Base-by-base conservation (phyloP, 805 yeast species). In the Debaryomyces hansenii region DNA sequence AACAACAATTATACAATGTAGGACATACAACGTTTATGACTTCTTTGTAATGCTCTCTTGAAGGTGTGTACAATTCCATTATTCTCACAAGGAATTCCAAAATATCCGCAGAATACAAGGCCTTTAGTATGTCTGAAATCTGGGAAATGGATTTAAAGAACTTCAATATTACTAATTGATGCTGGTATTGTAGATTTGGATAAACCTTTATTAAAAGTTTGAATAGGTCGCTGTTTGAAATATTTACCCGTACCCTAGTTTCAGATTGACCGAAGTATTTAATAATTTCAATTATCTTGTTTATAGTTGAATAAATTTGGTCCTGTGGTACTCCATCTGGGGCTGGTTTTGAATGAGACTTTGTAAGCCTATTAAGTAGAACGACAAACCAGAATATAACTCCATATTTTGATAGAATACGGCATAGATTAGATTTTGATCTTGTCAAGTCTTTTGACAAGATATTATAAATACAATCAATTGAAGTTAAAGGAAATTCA, bases 1-100 rank as follows among this genome's bases (percentile, higher is more conserved):
- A 72, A 52, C 84, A 78, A 47, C 78, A 69, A 51, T 79, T 78
- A 66, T 75, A 79, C 35, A 80, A 54, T 0, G 75, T 66, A 0
- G 82, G 84, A 42, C 79, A 68, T 5, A 77, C 59, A 28, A 73
- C 66, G 48, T 75, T 77, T 24, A 72, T 64, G 11, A 72, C 64
- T 42, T 72, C 76, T 44, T 67, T 71, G 54, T 61, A 71, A 43
- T 65, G 64, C 4, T 24, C 42, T 7, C 58, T 55, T 1, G 61
- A 33, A 4, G 75, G 70, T 1, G 63, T 51, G 50, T 63, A 59
- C 14, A 42, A 49, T 42, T 56, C 55, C 38, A 73, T 49, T 31
- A 66, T 49, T 2, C 58, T 54, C 2, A 77, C 71, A 43, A 79
- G 58, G 45, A 74, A 72, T 39, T 75, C 79, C 10, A 77, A 64